Conservation (phyloP, 768 basidiomycete species). For the Strobilomyces dryophilus region DNA sequence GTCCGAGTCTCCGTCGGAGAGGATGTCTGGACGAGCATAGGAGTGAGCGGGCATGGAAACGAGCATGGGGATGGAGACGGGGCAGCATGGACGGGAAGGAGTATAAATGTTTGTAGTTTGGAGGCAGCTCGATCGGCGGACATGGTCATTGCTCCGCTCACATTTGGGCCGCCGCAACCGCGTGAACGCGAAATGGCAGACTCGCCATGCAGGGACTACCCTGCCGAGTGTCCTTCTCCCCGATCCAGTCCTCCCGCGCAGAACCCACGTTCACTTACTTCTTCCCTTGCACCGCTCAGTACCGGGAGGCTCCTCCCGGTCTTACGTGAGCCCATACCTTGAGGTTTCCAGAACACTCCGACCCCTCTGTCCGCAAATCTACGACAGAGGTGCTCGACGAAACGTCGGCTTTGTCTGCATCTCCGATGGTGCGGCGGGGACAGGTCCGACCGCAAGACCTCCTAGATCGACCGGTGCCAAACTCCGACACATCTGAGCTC, state of each 20-base stretch:
- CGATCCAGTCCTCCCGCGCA: no score
- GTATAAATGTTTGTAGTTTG: slow-evolving; percentile 24
- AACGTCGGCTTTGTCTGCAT: slow-evolving; percentile 14
- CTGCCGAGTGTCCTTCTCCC: no score
- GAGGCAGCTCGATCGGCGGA: slow-evolving; percentile 32
- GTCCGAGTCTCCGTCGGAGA: slow-evolving; percentile 42
- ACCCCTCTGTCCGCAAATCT: background rate
- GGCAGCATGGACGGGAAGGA: background rate
- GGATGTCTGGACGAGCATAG: slow-evolving; percentile 1
- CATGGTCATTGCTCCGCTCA: slow-evolving; percentile 28
- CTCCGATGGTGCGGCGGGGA: slow-evolving; percentile 11
- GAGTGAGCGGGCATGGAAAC: slow-evolving; percentile 14
- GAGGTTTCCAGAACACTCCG: slow-evolving; percentile 10
- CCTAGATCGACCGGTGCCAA: background rate
- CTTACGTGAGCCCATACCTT: slow-evolving; percentile 13
- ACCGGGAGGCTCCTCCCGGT: no score
- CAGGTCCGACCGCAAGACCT: background rate
- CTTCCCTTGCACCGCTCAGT: no score
- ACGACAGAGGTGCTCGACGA: background rate
- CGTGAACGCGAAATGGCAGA: slow-evolving; percentile 23
- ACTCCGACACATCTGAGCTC: slow-evolving; percentile 13
- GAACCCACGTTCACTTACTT: no score
- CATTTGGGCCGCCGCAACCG: slow-evolving; percentile 24
- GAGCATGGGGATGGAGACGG: slow-evolving; percentile 5
- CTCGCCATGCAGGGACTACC: slow-evolving; percentile 6